These are phyloP conservation scores for Tripterygium wilfordii DNA, from an alignment of 177 flowering plant species.

Conservation along the genomic window DNA sequence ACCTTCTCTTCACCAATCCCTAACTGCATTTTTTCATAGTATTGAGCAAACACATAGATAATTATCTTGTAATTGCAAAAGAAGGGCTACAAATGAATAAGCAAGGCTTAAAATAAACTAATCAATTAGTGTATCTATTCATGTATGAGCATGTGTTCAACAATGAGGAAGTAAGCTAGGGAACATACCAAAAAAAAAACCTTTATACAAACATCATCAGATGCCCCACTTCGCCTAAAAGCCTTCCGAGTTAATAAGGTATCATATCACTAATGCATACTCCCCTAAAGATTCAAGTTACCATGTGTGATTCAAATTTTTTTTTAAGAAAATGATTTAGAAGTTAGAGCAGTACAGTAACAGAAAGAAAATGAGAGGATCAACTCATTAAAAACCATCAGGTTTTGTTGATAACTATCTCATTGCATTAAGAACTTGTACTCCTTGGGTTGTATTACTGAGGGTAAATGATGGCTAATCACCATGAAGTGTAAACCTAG, in stretches of 20 bases:
- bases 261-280: slow-evolving; percentile 89
- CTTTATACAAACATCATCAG: slow-evolving; percentile 71
- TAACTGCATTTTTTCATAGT: slow-evolving; percentile 37
- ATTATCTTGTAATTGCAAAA: too few relatives aligned
- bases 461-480: too few relatives aligned
- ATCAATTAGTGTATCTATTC: too few relatives aligned
- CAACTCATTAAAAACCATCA: too few relatives aligned
- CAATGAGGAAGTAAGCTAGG: too few relatives aligned
- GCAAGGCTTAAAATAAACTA: not conserved
- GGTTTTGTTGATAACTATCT: too few relatives aligned
- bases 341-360: not conserved
- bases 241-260: slow-evolving; percentile 82
- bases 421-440: too few relatives aligned
- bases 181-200: too few relatives aligned
- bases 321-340: not conserved
- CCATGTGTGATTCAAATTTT: slow-evolving; percentile 5
- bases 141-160: too few relatives aligned
- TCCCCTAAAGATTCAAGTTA: slow-evolving; percentile 45
- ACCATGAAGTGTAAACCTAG: too few relatives aligned
- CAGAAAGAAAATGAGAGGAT: not conserved
- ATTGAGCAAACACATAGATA: slow-evolving; percentile 1
- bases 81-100: too few relatives aligned
- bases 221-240: slow-evolving; percentile 54
- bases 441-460: too few relatives aligned
- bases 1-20: slow-evolving; percentile 76